Evolutionary conservation across 768 basidiomycete genomes (phyloP).

Genomic region (Chalciporus pseudorubinellus): DNA sequence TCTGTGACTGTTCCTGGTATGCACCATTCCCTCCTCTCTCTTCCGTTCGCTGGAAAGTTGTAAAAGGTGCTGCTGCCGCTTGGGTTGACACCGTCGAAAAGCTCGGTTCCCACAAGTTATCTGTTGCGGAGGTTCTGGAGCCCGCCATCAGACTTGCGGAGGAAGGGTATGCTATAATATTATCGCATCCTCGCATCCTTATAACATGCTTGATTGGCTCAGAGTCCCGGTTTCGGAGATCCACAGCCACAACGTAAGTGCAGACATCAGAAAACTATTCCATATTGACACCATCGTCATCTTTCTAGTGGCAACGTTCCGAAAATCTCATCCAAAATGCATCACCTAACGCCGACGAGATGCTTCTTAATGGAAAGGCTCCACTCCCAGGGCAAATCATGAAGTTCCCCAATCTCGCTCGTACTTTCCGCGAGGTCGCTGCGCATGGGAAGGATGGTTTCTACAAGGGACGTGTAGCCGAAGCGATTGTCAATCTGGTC

Average conservation of each 20-base stretch:
- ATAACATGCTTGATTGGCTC: constrained; percentile 1
- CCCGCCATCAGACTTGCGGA: constrained; percentile 93
- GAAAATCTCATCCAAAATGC: constrained; percentile 75
- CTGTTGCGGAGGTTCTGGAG: constrained; percentile 67
- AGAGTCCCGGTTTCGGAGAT: constrained; percentile 90
- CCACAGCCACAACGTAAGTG: constrained; percentile 54
- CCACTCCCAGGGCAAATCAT: constrained; percentile 86
- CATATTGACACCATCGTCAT: constrained; percentile 5
- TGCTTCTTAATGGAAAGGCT: constrained; percentile 81
- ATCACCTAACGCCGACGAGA: constrained; percentile 81
- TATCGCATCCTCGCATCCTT: background rate
- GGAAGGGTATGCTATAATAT: constrained; percentile 61
- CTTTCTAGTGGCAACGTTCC: constrained; percentile 42
- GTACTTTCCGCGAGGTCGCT: constrained; percentile 78
- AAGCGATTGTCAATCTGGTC: constrained; percentile 85
- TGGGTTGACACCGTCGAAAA: constrained; percentile 88
- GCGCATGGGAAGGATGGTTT: constrained; percentile 87
- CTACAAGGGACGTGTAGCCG: constrained; percentile 88
- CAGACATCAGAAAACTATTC: background rate
- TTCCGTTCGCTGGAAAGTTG: constrained; percentile 12
- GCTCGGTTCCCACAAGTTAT: constrained; percentile 71
- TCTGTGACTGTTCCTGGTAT: constrained; percentile 86
- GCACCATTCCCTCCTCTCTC: background rate
- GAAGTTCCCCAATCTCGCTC: constrained; percentile 75
- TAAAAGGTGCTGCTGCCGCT: constrained; percentile 83